phyloP scores from a whole-genome alignment of 2,329 filamentous ascomycete species.

The Lachnellula subtilissima region DNA sequence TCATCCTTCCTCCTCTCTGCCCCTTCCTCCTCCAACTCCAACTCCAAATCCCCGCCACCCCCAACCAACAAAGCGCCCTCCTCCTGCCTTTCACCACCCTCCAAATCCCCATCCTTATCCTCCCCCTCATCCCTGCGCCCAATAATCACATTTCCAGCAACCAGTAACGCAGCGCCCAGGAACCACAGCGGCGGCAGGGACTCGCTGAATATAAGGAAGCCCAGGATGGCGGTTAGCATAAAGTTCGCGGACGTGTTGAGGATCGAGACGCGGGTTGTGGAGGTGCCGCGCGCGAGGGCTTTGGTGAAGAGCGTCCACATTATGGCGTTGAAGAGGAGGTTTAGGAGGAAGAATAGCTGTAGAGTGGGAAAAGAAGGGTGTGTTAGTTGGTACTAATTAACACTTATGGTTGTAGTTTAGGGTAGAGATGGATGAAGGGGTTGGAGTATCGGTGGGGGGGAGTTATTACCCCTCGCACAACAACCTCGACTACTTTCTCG shows the following conservation, averaged over 20 bases:
- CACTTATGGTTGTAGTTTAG: not conserved
- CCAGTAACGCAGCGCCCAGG: slow-evolving; percentile 65
- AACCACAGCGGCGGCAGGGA: slow-evolving; percentile 70
- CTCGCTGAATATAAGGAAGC: slow-evolving; percentile 67
- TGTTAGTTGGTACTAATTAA: not conserved
- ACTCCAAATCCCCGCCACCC: slow-evolving; percentile 17
- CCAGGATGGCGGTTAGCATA: slow-evolving; percentile 69
- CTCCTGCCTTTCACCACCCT: slow-evolving; percentile 11
- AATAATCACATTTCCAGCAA: slow-evolving; percentile 74
- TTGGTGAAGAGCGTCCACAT: slow-evolving; percentile 85
- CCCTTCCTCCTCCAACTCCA: slow-evolving; percentile 11
- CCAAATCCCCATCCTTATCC: slow-evolving; percentile 6
- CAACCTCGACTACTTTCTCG: slow-evolving; percentile 44
- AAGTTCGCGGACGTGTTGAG: slow-evolving; percentile 82
- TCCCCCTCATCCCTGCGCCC: slow-evolving; percentile 49
- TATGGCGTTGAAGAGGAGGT: slow-evolving; percentile 30
- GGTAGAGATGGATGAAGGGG: not conserved
- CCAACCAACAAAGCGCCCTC: slow-evolving; percentile 7
- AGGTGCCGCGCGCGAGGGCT: slow-evolving; percentile 67
- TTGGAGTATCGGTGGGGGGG: not conserved
- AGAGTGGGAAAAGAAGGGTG: not conserved
- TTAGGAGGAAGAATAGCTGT: slow-evolving; percentile 65
- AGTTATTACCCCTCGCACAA: slow-evolving; percentile 45
- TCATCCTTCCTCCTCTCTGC: slow-evolving; percentile 14
- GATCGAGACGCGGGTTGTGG: slow-evolving; percentile 74